Base-by-base conservation (phyloP, 352 stramenopile genomes). In the Phytopythium litorale region DNA sequence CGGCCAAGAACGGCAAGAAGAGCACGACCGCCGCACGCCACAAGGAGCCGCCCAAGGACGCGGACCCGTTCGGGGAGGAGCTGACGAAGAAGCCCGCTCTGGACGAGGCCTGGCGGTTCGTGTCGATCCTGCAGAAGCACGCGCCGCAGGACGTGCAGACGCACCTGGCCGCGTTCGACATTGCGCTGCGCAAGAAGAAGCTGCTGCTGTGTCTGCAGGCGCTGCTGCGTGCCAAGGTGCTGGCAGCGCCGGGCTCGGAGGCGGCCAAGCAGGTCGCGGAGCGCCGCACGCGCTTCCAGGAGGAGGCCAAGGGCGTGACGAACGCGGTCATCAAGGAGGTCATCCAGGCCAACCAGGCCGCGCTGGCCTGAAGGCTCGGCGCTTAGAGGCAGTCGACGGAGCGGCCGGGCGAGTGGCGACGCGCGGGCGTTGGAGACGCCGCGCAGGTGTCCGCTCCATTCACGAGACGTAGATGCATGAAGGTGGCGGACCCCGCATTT, bases 101-200 rank as follows among this genome's bases (percentile, higher is more conserved):
- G 4, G 81, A 88, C 3, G 84, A 95, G 62, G 79, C 84, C 8
- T 95, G 87, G 84, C 77, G 82, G 32, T 91, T 92, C 46, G 84
- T 88, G 37, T 64, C 67, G 4, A 88, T 90, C 52, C 64, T 94
- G 45, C 84, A 92, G 68, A 58, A 84, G 37, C 83, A 91, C 60
- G 77, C 75, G 1, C 59, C 70, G 25, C 58, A 76, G 53, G 79
- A 90, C 32, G 62, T 89, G 16, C 70, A 84, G 64, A 92, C 84
- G 51, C 82, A 94, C 54, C 4, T 92, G 23, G 80, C 73, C 61
- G 76, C 85, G 30, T 94, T 91, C 61, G 85, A 94, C 68, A 79
- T 92, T 25, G 85, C 85, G 42, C 51, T 81, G 25, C 83, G 83
- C 50, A 90, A 91, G 70, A 60, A 91, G 52, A 91, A 91, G 69